Percentiles rank a stretch among this genome's conserved stretches.
Conservation (phyloP, 2,329 filamentous ascomycete genomes). For the Penicillium hesseltinei region DNA sequence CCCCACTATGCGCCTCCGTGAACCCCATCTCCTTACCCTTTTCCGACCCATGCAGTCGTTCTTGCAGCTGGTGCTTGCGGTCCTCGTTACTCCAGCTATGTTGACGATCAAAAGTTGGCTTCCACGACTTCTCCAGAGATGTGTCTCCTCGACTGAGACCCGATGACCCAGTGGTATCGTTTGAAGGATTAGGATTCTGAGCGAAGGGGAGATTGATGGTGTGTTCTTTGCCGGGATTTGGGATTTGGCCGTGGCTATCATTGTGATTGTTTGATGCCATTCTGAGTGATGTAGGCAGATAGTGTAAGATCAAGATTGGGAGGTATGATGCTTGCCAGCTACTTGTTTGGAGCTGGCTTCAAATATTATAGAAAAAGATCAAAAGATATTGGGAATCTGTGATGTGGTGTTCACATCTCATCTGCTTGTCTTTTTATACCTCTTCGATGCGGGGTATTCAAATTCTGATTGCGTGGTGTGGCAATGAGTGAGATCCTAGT, state of each 20-base stretch:
- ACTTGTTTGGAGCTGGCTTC: not conserved
- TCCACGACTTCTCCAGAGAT: conserved; percentile 26
- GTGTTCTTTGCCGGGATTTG: conserved; percentile 11
- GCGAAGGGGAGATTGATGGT: not conserved
- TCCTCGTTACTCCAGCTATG: conserved; percentile 48
- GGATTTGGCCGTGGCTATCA: conserved; percentile 3
- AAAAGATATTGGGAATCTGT: not conserved
- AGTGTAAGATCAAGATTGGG: not conserved
- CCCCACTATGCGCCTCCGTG: conserved; percentile 50
- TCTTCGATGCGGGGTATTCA: not conserved
- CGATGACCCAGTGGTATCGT: not conserved
- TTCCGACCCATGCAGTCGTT: conserved; percentile 32
- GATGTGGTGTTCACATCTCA: not conserved
- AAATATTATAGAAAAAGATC: not conserved
- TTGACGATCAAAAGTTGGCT: conserved; percentile 29
- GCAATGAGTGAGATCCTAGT: not conserved
- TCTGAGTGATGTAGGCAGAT: not conserved
- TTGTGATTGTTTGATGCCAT: conserved; percentile 1
- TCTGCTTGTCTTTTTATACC: not conserved
- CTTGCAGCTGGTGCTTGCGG: conserved; percentile 57
- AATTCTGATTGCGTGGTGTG: not conserved
- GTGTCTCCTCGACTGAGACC: not conserved
- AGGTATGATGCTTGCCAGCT: not conserved
- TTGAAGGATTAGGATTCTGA: not conserved
- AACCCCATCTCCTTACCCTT: conserved; percentile 56